These are phyloP conservation scores for Platanthera guangdongensis DNA, from an alignment of 106 monocot species.

Conservation along the genomic window DNA sequence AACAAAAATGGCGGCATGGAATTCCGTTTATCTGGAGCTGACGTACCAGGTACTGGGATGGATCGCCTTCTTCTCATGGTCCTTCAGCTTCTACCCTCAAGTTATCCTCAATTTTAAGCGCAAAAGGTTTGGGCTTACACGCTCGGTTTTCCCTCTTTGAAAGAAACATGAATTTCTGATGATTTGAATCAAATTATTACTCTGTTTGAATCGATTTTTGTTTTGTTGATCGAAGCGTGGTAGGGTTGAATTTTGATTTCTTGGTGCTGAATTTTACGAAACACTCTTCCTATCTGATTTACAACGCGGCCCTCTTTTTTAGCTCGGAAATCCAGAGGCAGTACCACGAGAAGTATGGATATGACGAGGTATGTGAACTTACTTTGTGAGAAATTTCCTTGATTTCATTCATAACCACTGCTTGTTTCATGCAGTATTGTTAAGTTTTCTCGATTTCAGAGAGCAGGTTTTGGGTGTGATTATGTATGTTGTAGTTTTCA, in stretches of 20 bases:
- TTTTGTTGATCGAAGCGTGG: slow-evolving; percentile 53
- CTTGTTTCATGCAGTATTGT: neutral
- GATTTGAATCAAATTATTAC: neutral
- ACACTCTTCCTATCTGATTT: slow-evolving; percentile 71
- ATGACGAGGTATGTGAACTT: slow-evolving; percentile 31
- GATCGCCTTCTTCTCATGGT: slow-evolving; percentile 88
- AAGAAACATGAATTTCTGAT: slow-evolving; percentile 4
- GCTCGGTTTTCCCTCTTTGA: neutral
- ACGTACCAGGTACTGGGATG: slow-evolving; percentile 70
- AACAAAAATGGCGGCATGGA: slow-evolving; percentile 56
- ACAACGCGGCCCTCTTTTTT: slow-evolving; percentile 61
- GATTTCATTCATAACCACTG: neutral
- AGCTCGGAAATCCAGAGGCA: slow-evolving; percentile 56
- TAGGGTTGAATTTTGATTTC: slow-evolving; percentile 90
- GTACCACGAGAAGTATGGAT: slow-evolving; percentile 60
- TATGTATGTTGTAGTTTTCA: too few relatives aligned
- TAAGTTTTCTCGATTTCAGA: neutral
- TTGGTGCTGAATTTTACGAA: slow-evolving; percentile 66
- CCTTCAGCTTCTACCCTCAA: slow-evolving; percentile 93
- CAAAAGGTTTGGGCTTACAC: slow-evolving; percentile 39
- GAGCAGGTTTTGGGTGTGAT: too few relatives aligned
- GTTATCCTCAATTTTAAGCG: slow-evolving; percentile 79
- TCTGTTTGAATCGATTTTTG: slow-evolving; percentile 2
- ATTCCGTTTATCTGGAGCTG: slow-evolving; percentile 46
- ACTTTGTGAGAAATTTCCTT: neutral